phyloP scores from a whole-genome alignment of 1,284 basidiomycete genomes.

The Xanthoconium separans region DNA sequence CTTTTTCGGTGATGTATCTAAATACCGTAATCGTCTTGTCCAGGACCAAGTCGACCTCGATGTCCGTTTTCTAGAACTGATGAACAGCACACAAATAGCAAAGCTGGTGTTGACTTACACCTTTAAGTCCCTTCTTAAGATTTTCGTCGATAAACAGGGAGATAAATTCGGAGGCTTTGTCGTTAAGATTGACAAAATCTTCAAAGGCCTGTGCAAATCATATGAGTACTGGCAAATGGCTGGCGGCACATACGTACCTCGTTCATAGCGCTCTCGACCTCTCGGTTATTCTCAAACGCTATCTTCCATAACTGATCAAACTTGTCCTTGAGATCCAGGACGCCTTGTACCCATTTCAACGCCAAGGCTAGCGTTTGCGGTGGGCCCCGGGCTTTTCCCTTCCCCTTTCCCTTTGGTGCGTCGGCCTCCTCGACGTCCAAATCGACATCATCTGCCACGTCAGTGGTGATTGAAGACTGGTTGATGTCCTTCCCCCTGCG shows the following conservation, averaged over 20 bases:
- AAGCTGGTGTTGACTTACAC: conserved; percentile 52
- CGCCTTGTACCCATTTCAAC: conserved; percentile 93
- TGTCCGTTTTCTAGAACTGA: conserved; percentile 83
- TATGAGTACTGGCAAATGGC: not conserved
- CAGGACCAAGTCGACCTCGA: conserved; percentile 85
- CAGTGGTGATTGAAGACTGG: conserved; percentile 42
- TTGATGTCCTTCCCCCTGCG: conserved; percentile 85
- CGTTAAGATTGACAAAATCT: conserved; percentile 88
- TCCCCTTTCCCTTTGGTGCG: conserved; percentile 61
- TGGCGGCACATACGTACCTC: conserved; percentile 54
- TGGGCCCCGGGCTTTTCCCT: conserved; percentile 54
- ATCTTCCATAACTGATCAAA: conserved; percentile 78
- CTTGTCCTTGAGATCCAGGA: conserved; percentile 89
- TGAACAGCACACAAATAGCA: conserved; percentile 1
- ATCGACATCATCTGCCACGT: conserved; percentile 39
- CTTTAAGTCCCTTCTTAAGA: conserved; percentile 92
- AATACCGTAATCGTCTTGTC: conserved; percentile 97
- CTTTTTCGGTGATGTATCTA: conserved; percentile 93
- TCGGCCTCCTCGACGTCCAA: conserved; percentile 39
- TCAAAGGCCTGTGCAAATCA: conserved; percentile 74
- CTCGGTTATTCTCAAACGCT: conserved; percentile 75
- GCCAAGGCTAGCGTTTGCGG: conserved; percentile 59
- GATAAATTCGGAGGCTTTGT: conserved; percentile 90
- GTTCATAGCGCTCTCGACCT: conserved; percentile 83
- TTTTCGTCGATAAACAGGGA: conserved; percentile 98